These are phyloP conservation scores for Hemileccinum impolitum DNA, from an alignment of 768 basidiomycete species.

Conservation along the genomic window DNA sequence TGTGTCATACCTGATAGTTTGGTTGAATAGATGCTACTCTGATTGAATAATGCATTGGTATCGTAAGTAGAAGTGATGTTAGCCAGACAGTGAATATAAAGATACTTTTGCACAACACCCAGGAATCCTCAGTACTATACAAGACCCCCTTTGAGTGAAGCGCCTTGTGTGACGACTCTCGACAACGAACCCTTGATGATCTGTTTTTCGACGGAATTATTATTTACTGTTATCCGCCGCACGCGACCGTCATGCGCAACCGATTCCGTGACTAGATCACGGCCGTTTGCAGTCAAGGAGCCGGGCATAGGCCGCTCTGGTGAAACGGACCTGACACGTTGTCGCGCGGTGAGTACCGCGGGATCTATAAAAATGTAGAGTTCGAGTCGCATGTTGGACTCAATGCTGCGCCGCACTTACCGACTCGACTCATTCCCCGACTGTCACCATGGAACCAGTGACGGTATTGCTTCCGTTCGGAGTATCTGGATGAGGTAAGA, in stretches of 20 bases:
- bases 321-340: slow-evolving; percentile 13
- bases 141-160: slow-evolving; percentile 10
- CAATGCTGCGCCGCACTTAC: slow-evolving; percentile 30
- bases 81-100: slow-evolving; percentile 6
- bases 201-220: slow-evolving; percentile 44
- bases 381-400: slow-evolving; percentile 3
- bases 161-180: slow-evolving; percentile 41
- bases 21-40: slow-evolving; percentile 10
- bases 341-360: slow-evolving; percentile 20
- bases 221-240: slow-evolving; percentile 37
- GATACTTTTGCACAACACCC: slow-evolving; percentile 14
- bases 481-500: slow-evolving; percentile 41
- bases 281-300: slow-evolving; percentile 31
- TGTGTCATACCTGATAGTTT: not conserved
- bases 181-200: slow-evolving; percentile 54
- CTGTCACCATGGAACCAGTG: slow-evolving; percentile 65
- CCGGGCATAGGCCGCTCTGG: slow-evolving; percentile 26
- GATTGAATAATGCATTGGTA: slow-evolving; percentile 7
- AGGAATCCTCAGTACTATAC: slow-evolving; percentile 3
- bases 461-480: slow-evolving; percentile 46
- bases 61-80: slow-evolving; percentile 9
- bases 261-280: slow-evolving; percentile 38
- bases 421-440: slow-evolving; percentile 54
- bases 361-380: slow-evolving; percentile 17
- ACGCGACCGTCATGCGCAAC: slow-evolving; percentile 39